These are phyloP conservation scores for Pichia membranifaciens DNA, from an alignment of 805 yeast species.

Conservation along the genomic window DNA sequence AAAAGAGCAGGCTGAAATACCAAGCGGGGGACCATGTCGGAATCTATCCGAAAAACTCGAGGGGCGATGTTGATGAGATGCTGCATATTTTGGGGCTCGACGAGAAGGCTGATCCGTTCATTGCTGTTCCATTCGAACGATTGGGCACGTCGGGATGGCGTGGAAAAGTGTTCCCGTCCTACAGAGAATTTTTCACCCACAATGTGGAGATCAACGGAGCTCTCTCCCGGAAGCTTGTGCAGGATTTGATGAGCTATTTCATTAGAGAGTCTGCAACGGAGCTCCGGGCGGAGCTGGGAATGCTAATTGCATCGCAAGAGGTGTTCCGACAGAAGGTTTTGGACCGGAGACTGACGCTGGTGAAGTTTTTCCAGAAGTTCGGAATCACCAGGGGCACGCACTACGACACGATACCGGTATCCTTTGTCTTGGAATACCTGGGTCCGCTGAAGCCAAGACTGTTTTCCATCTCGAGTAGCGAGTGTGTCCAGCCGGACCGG, in stretches of 20 bases:
- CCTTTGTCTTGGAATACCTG: conserved; percentile 70
- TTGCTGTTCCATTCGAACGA: conserved; percentile 59
- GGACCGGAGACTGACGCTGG: conserved; percentile 51
- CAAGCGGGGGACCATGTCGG: conserved; percentile 94
- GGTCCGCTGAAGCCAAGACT: conserved; percentile 82
- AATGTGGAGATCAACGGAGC: conserved; percentile 83
- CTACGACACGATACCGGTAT: conserved; percentile 74
- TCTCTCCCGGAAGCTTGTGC: conserved; percentile 73
- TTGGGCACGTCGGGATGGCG: conserved; percentile 47
- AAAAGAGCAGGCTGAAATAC: conserved; percentile 64
- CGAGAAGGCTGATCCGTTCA: conserved; percentile 34
- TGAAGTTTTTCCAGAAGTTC: conserved; percentile 56
- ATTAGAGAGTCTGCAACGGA: conserved; percentile 21
- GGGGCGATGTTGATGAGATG: conserved; percentile 59
- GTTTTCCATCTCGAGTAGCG: conserved; percentile 86
- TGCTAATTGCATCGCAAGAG: conserved; percentile 28
- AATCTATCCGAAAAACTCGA: conserved; percentile 77
- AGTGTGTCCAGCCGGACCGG: conserved; percentile 50
- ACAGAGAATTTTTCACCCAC: conserved; percentile 68
- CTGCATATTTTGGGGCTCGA: conserved; percentile 53
- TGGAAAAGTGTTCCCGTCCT: conserved; percentile 35
- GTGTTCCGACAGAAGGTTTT: conserved; percentile 57
- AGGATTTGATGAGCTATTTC: conserved; percentile 9
- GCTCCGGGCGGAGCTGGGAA: background rate
- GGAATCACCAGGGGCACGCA: conserved; percentile 42